Conservation (phyloP, 345 rosid species). For the Arabis alpina region DNA sequence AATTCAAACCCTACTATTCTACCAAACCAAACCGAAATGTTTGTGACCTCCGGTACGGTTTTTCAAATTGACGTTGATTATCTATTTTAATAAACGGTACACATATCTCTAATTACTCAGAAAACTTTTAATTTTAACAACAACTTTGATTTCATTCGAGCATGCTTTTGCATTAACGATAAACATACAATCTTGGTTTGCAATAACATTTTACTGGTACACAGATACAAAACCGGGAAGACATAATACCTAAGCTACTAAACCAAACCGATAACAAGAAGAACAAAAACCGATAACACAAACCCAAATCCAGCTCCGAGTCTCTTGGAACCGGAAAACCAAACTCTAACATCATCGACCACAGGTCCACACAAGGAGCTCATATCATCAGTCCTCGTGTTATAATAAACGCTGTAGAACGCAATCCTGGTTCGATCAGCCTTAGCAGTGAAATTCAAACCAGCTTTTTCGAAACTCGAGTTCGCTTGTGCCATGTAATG, state of each 20-base stretch:
- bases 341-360: conserved; percentile 83
- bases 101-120: not conserved
- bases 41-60: not conserved
- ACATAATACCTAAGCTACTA: conserved; percentile 33
- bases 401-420: conserved; percentile 90
- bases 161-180: not conserved
- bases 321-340: conserved; percentile 60
- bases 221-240: conserved; percentile 1
- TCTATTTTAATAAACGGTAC: not conserved
- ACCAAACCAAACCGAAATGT: conserved; percentile 19
- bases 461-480: conserved; percentile 61
- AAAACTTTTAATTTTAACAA: not conserved
- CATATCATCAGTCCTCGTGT: conserved; percentile 92
- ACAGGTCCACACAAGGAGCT: conserved; percentile 98
- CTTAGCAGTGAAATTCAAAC: conserved; percentile 81
- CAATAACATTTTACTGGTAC: conserved; percentile 19
- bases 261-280: conserved; percentile 43
- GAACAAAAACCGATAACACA: conserved; percentile 42
- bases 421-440: conserved; percentile 91
- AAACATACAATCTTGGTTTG: conserved; percentile 18
- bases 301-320: conserved; percentile 46
- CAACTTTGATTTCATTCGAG: not conserved
- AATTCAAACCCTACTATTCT: not conserved
- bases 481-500: conserved; percentile 82
- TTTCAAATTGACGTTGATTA: not conserved